phyloP scores from a whole-genome alignment of 2,329 filamentous ascomycete genomes.

The Penicillium sp. region DNA sequence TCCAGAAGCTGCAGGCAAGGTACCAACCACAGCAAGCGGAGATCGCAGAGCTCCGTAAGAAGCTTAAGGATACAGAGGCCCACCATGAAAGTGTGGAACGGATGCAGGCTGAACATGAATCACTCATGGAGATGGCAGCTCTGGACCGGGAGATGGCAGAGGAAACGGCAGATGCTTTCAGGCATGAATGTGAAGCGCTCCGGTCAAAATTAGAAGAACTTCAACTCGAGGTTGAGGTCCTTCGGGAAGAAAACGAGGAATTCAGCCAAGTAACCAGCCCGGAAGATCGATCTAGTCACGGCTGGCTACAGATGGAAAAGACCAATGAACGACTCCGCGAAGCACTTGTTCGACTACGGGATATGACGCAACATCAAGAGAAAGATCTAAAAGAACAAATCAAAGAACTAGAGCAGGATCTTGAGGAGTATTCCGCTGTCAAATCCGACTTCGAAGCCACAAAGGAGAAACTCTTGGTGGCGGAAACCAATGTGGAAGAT shows the following conservation, averaged over 20 bases:
- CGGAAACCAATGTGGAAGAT: constrained; percentile 73
- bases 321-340: constrained; percentile 83
- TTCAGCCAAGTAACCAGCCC: constrained; percentile 76
- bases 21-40: constrained; percentile 81
- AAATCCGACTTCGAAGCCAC: constrained; percentile 65
- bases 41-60: constrained; percentile 66
- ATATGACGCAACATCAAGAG: constrained; percentile 81
- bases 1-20: constrained; percentile 85
- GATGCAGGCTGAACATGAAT: constrained; percentile 76
- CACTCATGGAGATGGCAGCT: constrained; percentile 75
- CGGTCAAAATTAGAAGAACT: constrained; percentile 75
- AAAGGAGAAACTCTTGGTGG: constrained; percentile 66
- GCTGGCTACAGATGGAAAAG: constrained; percentile 86
- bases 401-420: constrained; percentile 64
- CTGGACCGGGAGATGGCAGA: constrained; percentile 95
- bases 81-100: constrained; percentile 64
- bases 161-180: constrained; percentile 76
- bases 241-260: constrained; percentile 81
- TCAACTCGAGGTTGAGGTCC: constrained; percentile 78
- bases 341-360: constrained; percentile 74
- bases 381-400: constrained; percentile 70
- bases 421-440: constrained; percentile 60
- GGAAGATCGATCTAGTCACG: constrained; percentile 78
- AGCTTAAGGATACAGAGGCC: constrained; percentile 68
- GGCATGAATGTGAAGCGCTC: constrained; percentile 70